Base-by-base conservation (phyloP, 495 filamentous ascomycete genomes). In the Aspergillus leporis region DNA sequence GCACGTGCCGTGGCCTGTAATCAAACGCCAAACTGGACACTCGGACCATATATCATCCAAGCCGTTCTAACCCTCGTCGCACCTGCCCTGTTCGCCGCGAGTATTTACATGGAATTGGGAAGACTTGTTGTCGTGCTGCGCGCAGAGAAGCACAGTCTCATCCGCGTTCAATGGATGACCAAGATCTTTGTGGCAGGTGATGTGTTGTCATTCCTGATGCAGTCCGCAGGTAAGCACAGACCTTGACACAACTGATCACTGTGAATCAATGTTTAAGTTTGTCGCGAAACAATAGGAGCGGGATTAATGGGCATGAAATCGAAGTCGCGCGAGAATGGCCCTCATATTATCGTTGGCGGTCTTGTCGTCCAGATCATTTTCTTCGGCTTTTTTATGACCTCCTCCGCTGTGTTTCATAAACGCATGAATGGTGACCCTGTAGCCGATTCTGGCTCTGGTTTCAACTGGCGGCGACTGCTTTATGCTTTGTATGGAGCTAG, bases 101-200 rank as follows among this genome's bases (percentile, higher is more conserved):
- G 74, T 0, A 77, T 83, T 28, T 83, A 82, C 68, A 82, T 82
- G 78, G 67, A 76, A 23, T 76, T 83, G 18, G 81, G 74, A 0
- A 70, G 79, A 4, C 36, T 82, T 12, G 76, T 82, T 36, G 60
- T 60, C 3, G 60, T 72, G 19, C 66, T 75, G 0, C 59, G 76
- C n/a, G 79, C 69, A 19, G 77, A 79, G 12, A 22, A 36, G n/a
- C 43, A 40, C 18, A 61, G 57, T 28, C 12, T 55, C 0, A 48
- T 56, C n/a, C 18, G 40, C 7, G 19, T 31, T 8, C 22, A 40
- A 5, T 62, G 55, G 54, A 16, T 65, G 18, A 64, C 56, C 49
- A 58, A 63, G 34, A 61, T 64, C 21, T 71, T 69, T 25, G 66
- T 66, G 12, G 32, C 61, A 0, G 65, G 62, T 13, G 63, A 66